Conservation (phyloP, 345 rosid species). For the Turritis glabra region DNA sequence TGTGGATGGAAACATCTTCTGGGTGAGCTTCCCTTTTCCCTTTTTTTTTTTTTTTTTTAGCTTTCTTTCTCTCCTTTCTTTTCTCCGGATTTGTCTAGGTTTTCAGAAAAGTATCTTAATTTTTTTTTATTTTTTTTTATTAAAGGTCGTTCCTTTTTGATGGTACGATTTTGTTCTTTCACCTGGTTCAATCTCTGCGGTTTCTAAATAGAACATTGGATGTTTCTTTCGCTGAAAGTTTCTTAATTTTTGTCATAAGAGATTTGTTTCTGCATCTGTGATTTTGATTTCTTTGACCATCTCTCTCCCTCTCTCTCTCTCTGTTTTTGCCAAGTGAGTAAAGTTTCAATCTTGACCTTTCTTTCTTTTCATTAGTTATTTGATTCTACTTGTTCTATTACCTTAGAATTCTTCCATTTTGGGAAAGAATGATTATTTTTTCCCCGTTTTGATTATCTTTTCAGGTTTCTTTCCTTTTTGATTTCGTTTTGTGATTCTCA, state of each 20-base stretch:
- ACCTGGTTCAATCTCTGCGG: conserved; percentile 8
- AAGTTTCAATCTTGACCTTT: conserved; percentile 37
- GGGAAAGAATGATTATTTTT: not conserved
- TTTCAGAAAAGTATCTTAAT: not conserved
- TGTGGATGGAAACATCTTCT: conserved; percentile 40
- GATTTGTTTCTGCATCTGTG: conserved; percentile 21
- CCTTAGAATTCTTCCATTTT: conserved; percentile 14
- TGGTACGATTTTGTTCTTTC: not conserved
- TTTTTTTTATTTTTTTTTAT: not conserved
- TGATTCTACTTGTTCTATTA: not conserved
- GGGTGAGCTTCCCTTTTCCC: conserved; percentile 29
- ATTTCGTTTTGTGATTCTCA: conserved; percentile 22
- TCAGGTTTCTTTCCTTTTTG: not conserved
- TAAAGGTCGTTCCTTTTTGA: conserved; percentile 9
- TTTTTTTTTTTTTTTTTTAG: too few relatives aligned
- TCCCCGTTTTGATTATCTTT: not conserved
- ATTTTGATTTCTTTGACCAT: not conserved
- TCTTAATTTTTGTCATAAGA: too few relatives aligned
- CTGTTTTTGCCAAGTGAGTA: conserved; percentile 30
- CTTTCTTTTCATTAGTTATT: not conserved
- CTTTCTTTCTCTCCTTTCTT: conserved; percentile 19
- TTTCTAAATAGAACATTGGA: conserved; percentile 9
- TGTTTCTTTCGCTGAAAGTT: not conserved
- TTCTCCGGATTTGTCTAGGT: conserved; percentile 29
- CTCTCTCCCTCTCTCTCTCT: conserved; percentile 32